Conservation (phyloP, 1,284 basidiomycete genomes). For the Naganishia albida region DNA sequence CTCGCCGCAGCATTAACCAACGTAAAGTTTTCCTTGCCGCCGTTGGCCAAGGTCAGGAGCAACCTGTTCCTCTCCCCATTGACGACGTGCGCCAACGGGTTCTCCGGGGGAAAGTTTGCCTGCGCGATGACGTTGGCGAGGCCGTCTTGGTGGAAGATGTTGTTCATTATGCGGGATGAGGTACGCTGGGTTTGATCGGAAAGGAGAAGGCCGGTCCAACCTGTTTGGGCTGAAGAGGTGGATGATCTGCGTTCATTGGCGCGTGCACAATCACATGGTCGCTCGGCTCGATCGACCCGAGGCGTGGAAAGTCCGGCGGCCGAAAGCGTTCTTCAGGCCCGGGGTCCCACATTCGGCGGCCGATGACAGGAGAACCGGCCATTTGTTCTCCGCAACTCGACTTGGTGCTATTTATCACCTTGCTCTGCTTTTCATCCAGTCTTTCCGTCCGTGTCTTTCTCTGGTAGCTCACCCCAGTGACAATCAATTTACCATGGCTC, state of each 20-base stretch:
- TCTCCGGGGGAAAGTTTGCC: conserved; percentile 14
- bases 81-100: conserved; percentile 64
- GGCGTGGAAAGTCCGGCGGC: conserved; percentile 11
- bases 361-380: too few species aligned
- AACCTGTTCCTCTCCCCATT: conserved; percentile 82
- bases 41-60: conserved; percentile 70
- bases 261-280: conserved; percentile 4
- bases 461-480: background rate
- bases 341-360: background rate
- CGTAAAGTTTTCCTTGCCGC: conserved; percentile 72
- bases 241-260: conserved; percentile 11
- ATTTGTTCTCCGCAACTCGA: too few species aligned
- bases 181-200: background rate
- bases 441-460: background rate
- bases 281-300: background rate
- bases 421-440: background rate
- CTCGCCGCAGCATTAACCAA: conserved; percentile 70
- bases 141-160: conserved; percentile 21
- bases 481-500: background rate
- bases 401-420: background rate
- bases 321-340: background rate
- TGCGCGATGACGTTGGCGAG: conserved; percentile 15
- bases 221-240: conserved; percentile 2
- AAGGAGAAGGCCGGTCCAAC: background rate
- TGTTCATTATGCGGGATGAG: conserved; percentile 7